A percentile compares a stretch with the other conserved stretches of the same genome.
phyloP scores from a whole-genome alignment of 805 yeast genomes.

The Nakazawaea populi region DNA sequence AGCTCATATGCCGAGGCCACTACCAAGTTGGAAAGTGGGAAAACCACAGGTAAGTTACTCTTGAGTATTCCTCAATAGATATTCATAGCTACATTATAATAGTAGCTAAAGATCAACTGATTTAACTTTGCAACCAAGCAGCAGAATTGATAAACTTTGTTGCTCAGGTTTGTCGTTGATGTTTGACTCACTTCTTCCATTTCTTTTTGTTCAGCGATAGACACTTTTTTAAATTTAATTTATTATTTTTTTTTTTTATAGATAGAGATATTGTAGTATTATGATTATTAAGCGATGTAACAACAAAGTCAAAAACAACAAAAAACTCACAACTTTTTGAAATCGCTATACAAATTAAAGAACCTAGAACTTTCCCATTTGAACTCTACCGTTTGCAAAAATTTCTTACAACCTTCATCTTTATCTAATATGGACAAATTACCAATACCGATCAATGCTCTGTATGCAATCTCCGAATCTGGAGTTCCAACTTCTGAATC shows the following conservation, averaged over 20 bases:
- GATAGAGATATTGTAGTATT: too few species aligned
- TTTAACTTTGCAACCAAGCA: too few species aligned
- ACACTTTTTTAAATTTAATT: too few species aligned
- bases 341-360: slow-evolving; percentile 7
- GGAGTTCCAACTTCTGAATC: slow-evolving; percentile 23
- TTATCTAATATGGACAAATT: slow-evolving; percentile 32
- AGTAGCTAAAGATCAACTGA: too few species aligned
- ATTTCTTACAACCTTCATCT: slow-evolving; percentile 2
- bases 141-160: too few species aligned
- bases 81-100: too few species aligned
- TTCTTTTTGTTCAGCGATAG: too few species aligned
- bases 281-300: too few species aligned
- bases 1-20: slow-evolving; percentile 60
- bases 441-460: slow-evolving; percentile 58
- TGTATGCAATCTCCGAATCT: slow-evolving; percentile 63
- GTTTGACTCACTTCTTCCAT: too few species aligned
- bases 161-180: too few species aligned
- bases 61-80: slow-evolving; percentile 45
- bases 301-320: too few species aligned
- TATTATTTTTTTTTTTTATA: too few species aligned
- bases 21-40: slow-evolving; percentile 54
- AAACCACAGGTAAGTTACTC: slow-evolving; percentile 70
- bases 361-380: slow-evolving; percentile 8
- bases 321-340: neutral
- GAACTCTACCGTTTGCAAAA: neutral